Evolutionary conservation across 345 rosid species (phyloP), one percentile per base, ranked within the genome.

Genomic region (Schrenkiella parvula): DNA sequence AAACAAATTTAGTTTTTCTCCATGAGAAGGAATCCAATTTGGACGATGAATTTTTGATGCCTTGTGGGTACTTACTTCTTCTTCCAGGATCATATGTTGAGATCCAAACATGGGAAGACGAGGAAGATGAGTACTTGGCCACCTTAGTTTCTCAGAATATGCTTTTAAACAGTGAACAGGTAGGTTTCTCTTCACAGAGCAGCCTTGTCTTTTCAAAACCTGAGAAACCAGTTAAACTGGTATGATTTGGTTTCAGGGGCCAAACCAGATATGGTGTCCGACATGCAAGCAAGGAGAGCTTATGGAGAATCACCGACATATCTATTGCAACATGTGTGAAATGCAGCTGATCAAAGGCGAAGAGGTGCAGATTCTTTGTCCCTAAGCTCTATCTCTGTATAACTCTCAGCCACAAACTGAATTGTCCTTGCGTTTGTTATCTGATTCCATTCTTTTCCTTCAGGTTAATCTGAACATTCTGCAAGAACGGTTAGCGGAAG

Each of bases 51-150:
- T 23, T 58, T 37, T 25, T 55, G 41, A 26, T 71, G 38, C 42
- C 10, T 38, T 70, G 41, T 52, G 25, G 25, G 11, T 53, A 9
- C 39, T 42, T 39, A 28, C 60, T 55, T 31, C 48, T 68, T 52
- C 21, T 41, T 60, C 10, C 25, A 76, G 76, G 48, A 37, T 56
- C 76, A 9, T 15, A 39, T 64, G 61, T 37, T 64, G 26, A 44
- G 51, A 21, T 76, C 19, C 82, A 81, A 76, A 76, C 74, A 46
- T 95, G 97, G 95, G 96, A 89, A 76, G 96, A 89, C 41, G 82
- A 82, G 70, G 91, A 88, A 83, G 98, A 89, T 83, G 89, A 88
- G 66, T 92, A 91, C 79, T 84, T 95, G 87, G 96, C 95, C 15
- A 47, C 29, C 75, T 90, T 88, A 14, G 92, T 89, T 39, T 84